Percentiles rank a stretch among this genome's conserved stretches.
These are phyloP conservation scores for Phaeosphaeriaceae sp. DNA, from an alignment of 2,329 filamentous ascomycete species.

Conservation along the genomic window DNA sequence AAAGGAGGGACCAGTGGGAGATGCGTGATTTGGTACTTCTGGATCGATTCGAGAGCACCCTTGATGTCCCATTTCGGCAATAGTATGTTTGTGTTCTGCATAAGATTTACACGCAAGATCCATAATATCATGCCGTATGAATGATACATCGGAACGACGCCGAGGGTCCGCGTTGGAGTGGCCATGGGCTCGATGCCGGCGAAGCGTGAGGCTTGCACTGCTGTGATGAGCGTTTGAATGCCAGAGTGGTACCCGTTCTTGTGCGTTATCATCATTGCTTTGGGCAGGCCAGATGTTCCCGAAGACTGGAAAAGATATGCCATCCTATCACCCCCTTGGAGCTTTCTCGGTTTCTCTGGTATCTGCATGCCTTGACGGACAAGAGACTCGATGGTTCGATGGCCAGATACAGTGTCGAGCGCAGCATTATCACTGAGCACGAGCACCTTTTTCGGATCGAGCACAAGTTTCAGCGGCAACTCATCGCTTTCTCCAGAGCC, in stretches of 20 bases:
- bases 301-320: constrained; percentile 40
- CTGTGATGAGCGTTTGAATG: constrained; percentile 33
- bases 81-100: constrained; percentile 29
- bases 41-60: constrained; percentile 31
- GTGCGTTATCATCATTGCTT: constrained; percentile 45
- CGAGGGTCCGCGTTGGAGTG: constrained; percentile 19
- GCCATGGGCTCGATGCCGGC: constrained; percentile 28
- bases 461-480: constrained; percentile 24
- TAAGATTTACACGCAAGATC: constrained; percentile 36
- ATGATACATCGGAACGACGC: constrained; percentile 41
- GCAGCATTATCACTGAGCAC: constrained; percentile 33
- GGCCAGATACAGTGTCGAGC: constrained; percentile 21
- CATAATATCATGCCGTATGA: constrained; percentile 43
- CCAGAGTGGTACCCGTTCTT: constrained; percentile 34
- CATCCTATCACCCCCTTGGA: constrained; percentile 32
- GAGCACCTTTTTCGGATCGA: constrained; percentile 32
- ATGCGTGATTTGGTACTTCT: constrained; percentile 34
- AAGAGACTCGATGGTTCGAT: constrained; percentile 34
- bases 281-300: constrained; percentile 41
- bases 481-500: constrained; percentile 32
- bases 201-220: constrained; percentile 27
- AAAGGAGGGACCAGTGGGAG: constrained; percentile 39
- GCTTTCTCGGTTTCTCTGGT: constrained; percentile 23
- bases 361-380: constrained; percentile 26
- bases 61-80: constrained; percentile 38